Evolutionary conservation across 2,329 filamentous ascomycete genomes (phyloP), one percentile per base, ranked within the genome.

Genomic region (Dactylellina cionopaga): DNA sequence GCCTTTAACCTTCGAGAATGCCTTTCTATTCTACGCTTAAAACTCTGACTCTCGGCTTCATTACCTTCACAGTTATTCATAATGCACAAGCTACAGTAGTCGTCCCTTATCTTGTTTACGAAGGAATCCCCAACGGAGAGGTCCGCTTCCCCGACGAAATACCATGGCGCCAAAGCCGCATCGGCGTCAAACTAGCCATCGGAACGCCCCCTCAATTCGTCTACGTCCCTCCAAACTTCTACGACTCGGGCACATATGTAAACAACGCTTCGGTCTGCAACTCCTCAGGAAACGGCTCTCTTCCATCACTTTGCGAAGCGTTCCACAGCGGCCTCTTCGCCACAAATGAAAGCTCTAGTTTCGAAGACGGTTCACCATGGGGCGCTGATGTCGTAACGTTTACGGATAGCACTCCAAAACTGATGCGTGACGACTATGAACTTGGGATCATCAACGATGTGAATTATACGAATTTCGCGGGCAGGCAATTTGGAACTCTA

Each of bases 201-300:
- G 62, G 62, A 15, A 51, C 51, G 6, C 62, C 62, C 25, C 62
- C 62, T 5, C 62, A 66, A 29, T 27, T 49, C 15, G 51, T 66
- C 39, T 66, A 29, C 29, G 15, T 51, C 15, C 5, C 25, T 25
- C 62, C 62, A 29, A 49, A 66, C 19, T 66, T 66, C 24, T 66
- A 25, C 31, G 43, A 56, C 27, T 19, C 19, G 1, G 24, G 27
- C 6, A 56, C 51, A 1, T 49, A 56, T 11, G 51, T 66, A 49
- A 66, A 24, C 19, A 19, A 54, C 17, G n/a, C 17, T 3, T n/a
- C 13, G 6, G 15, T 56, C 3, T 58, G 62, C 25, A 24, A 37
- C n/a, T 7, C 13, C 13, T 17, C 37, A 6, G 7, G 1, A 9
- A 15, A 2, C 11, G n/a, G 7, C 24, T 25, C 41, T 5, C 15